Evolutionary conservation across 1,284 basidiomycete genomes (phyloP).

Genomic region (Leccinum griseonigrum): DNA sequence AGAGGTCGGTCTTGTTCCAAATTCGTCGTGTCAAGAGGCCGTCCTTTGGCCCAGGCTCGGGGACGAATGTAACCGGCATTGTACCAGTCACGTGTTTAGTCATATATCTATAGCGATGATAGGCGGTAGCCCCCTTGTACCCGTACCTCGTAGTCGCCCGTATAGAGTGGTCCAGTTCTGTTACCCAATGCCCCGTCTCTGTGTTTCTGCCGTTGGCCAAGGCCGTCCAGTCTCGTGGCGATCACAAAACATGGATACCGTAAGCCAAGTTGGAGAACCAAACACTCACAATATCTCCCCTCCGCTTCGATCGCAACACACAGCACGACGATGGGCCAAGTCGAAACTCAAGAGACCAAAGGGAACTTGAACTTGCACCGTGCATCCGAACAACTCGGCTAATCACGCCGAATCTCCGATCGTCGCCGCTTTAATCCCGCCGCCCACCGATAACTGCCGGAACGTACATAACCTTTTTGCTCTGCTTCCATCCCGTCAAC

Average conservation of each 20-base stretch:
- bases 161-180: background rate
- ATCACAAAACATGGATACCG: background rate
- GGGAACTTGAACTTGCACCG: background rate
- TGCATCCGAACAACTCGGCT: background rate
- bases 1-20: background rate
- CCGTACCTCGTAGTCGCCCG: background rate
- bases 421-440: conserved; percentile 27
- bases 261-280: too few relatives aligned
- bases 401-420: background rate
- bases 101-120: background rate
- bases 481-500: background rate
- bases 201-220: too few relatives aligned
- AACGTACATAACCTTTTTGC: background rate
- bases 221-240: background rate
- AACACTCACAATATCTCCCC: too few relatives aligned
- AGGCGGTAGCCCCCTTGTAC: background rate
- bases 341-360: background rate
- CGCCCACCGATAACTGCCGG: background rate
- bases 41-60: background rate
- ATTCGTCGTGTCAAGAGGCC: background rate
- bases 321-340: background rate
- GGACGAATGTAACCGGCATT: background rate
- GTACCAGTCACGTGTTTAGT: background rate
- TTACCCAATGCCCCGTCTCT: too few relatives aligned
- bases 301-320: too few relatives aligned